Base-by-base conservation (phyloP, 2,329 filamentous ascomycete genomes). In the Emericellopsis atlantica region DNA sequence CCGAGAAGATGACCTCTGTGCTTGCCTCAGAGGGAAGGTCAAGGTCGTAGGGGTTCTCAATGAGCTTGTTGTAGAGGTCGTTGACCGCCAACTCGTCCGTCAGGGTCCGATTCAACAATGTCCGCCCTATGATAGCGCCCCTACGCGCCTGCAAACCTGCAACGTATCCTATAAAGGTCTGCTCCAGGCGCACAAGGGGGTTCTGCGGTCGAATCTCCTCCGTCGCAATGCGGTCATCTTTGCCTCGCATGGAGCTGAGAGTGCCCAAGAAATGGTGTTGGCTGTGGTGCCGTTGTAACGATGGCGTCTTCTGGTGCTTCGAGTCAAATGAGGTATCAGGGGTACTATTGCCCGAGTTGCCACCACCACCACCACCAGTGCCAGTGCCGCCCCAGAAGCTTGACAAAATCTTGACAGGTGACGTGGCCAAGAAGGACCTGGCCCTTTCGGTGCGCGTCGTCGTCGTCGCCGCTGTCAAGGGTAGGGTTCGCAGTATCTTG, bases 371-470 rank as follows among this genome's bases (percentile, higher is more conserved):
- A 12, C 9, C 26, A 29, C 26, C 26, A 29, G 26, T 21, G 18
- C 18, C 26, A 29, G 9, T 6, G 26, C 26, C 26, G 12, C 26
- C 26, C 51, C 93, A 77, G 41, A 95, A 76, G 53, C 74, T 94
- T 0, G 89, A 93, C 14, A 96, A 68, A 53, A 95, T 71, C 57
- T 95, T 96, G 37, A 93, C 85, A 0, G 90, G 89, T 1, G 89
- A 95, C n/a, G 81, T 76, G 5, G 79, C 79, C 9, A 90, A 72
- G 54, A 85, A 84, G 1, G 78, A 79, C 41, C 73, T 73, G 10
- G 76, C 73, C 56, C 76, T 83, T 52, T 80, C 76, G 0, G 73
- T 69, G 33, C 80, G 73, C 26, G 76, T 66, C 16, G 75, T 35
- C 12, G 40, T 26, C 26, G 26, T 9, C 26, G 12, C 26, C 6